A percentile compares a stretch with the other conserved stretches of the same genome.
Evolutionary conservation across 768 basidiomycete genomes (phyloP).

Genomic region (Asterophora parasitica): DNA sequence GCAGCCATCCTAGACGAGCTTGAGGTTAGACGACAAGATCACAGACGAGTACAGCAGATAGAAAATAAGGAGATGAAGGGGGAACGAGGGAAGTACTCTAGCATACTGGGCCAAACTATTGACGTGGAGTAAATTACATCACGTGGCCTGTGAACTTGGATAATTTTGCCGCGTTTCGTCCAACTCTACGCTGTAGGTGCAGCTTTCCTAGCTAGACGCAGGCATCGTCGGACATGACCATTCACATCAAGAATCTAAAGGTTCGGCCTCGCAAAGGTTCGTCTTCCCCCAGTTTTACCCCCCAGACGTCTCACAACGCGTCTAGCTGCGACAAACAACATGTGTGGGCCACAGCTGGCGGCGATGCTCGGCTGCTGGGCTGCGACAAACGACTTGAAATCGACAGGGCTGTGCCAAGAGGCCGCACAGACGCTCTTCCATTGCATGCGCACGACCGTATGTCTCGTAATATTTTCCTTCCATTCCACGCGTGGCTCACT

Average conservation of each 20-base stretch:
- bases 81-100: not conserved
- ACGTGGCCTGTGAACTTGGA: conserved; percentile 11
- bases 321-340: conserved; percentile 41
- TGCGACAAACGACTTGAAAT: conserved; percentile 58
- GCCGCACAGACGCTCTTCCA: conserved; percentile 59
- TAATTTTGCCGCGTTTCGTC: conserved; percentile 11
- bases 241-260: conserved; percentile 78
- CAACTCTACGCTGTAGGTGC: too few relatives aligned
- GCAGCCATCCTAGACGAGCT: conserved; percentile 21
- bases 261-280: conserved; percentile 73
- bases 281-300: conserved; percentile 15
- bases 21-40: not conserved
- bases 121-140: conserved; percentile 16
- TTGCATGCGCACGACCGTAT: conserved; percentile 83
- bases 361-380: conserved; percentile 88
- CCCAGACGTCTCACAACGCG: conserved; percentile 5
- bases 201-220: conserved; percentile 8
- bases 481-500: not conserved
- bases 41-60: conserved; percentile 37
- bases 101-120: not conserved
- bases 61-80: conserved; percentile 38
- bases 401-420: conserved; percentile 49
- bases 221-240: conserved; percentile 28
- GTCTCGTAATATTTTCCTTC: conserved; percentile 23
- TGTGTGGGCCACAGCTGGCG: conserved; percentile 67